Evolutionary conservation across 2,329 filamentous ascomycete species (phyloP), one percentile per base, ranked within the genome.

Genomic region (Blastomyces gilchristii): DNA sequence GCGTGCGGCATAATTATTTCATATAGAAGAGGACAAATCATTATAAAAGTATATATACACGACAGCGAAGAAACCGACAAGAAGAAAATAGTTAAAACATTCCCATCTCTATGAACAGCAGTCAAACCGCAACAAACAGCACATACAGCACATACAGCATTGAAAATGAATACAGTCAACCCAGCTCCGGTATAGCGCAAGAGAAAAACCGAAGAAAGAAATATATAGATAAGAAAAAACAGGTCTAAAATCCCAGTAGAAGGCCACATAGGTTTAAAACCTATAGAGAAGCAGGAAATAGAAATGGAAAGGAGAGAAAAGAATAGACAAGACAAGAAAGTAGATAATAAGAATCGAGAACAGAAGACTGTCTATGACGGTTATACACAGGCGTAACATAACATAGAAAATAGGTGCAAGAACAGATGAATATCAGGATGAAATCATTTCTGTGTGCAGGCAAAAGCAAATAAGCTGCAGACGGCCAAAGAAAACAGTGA

Each of bases 381-480:
- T 56, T n/a, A 37, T 37, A 22, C 11, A 39, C 16, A 9, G 12
- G 4, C n/a, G n/a, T 22, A 22, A 22, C n/a, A 2, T n/a, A 25
- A 25, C 18, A 22, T 49, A 12, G n/a, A 67, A 59, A 63, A 63
- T 62, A 59, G 61, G 52, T 63, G 63, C 58, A 31, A 58, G 64
- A 66, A 67, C 18, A 34, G 58, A 64, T 41, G 58, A 65, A 62
- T 61, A 60, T 25, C 22, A 66, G 43, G 56, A 14, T 45, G n/a
- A 60, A 61, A 28, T 25, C 11, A 61, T 43, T 31, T 28, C 47
- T 31, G 28, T 12, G 22, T 25, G 9, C 25, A 22, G 11, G 3
- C n/a, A 22, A 25, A 50, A 50, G 25, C n/a, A 22, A 11, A 25
- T 50, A n/a, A 50, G 9, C 7, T 31, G 28, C 2, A 25, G 22